Conservation (phyloP, 176 grass and related monocot species). For the Chrysopogon serrulatus region DNA sequence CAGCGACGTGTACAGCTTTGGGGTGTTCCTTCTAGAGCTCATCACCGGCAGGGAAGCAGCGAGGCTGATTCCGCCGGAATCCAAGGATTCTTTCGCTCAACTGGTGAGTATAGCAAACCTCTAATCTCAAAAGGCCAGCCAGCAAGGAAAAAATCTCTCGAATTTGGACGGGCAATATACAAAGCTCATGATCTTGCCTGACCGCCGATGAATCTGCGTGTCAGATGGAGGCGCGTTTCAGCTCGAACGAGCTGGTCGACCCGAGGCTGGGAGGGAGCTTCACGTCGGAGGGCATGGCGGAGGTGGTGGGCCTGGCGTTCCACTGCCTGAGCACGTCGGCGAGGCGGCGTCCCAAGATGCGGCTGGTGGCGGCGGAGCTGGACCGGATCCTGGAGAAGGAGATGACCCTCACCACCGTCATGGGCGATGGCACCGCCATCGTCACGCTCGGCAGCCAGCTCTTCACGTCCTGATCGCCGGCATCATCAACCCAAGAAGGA, state of each 20-base stretch:
- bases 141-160: neutral
- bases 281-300: slow-evolving; percentile 86
- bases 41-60: slow-evolving; percentile 64
- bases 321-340: slow-evolving; percentile 62
- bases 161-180: neutral
- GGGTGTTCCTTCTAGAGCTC: slow-evolving; percentile 84
- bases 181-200: neutral
- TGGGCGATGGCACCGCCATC: slow-evolving; percentile 92
- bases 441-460: slow-evolving; percentile 94
- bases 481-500: neutral
- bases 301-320: slow-evolving; percentile 49
- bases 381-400: slow-evolving; percentile 89
- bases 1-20: slow-evolving; percentile 90
- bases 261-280: slow-evolving; percentile 64
- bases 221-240: slow-evolving; percentile 58
- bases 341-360: slow-evolving; percentile 67
- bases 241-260: slow-evolving; percentile 50
- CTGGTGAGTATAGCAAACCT: slow-evolving; percentile 41
- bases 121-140: neutral
- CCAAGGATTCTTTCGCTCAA: slow-evolving; percentile 30
- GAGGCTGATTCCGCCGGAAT: slow-evolving; percentile 32
- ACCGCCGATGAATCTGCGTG: neutral
- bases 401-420: slow-evolving; percentile 88
- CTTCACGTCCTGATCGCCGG: slow-evolving; percentile 54
- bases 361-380: slow-evolving; percentile 54